phyloP scores from a whole-genome alignment of 75 land plant species.

The Gnetum montanum region DNA sequence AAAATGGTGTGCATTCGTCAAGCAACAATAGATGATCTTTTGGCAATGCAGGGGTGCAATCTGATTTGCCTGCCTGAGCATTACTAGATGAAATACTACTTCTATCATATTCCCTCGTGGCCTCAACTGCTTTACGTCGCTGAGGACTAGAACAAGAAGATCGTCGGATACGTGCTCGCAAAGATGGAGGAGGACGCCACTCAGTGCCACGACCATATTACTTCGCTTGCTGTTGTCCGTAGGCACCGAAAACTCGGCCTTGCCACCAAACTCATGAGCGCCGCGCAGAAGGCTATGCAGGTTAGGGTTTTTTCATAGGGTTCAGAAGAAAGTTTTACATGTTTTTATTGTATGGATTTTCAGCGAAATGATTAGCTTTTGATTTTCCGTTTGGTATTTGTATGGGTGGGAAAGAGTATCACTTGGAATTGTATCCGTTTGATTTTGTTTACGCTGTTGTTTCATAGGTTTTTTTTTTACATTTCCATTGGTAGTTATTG shows the following conservation, averaged over 20 bases:
- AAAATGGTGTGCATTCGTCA: slow-evolving; percentile 90
- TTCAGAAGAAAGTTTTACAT: too few relatives aligned
- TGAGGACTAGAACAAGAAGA: slow-evolving; percentile 85
- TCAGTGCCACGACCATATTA: slow-evolving; percentile 94
- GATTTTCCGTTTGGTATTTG: too few relatives aligned
- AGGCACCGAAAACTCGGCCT: slow-evolving; percentile 91
- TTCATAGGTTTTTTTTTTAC: too few relatives aligned
- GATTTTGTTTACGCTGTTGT: too few relatives aligned
- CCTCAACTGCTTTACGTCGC: slow-evolving; percentile 99
- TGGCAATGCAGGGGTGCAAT: slow-evolving; percentile 96
- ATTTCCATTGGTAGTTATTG: too few relatives aligned
- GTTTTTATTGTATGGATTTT: too few relatives aligned
- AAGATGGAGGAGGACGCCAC: slow-evolving; percentile 92
- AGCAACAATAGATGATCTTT: slow-evolving; percentile 84
- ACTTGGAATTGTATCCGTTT: too few relatives aligned
- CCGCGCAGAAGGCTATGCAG: slow-evolving; percentile 95
- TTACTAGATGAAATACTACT: slow-evolving; percentile 98
- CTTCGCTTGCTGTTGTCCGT: slow-evolving; percentile 87
- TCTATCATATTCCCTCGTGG: slow-evolving; percentile 97
- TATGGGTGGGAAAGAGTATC: too few relatives aligned
- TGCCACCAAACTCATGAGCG: slow-evolving; percentile 94
- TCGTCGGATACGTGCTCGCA: slow-evolving; percentile 92
- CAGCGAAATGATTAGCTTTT: too few relatives aligned
- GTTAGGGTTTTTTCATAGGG: too few relatives aligned
- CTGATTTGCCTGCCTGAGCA: slow-evolving; percentile 89